A percentile compares a stretch with the other conserved stretches of the same genome.
Evolutionary conservation across 2,329 filamentous ascomycete species (phyloP).

Genomic region (Sporothrix inflata): DNA sequence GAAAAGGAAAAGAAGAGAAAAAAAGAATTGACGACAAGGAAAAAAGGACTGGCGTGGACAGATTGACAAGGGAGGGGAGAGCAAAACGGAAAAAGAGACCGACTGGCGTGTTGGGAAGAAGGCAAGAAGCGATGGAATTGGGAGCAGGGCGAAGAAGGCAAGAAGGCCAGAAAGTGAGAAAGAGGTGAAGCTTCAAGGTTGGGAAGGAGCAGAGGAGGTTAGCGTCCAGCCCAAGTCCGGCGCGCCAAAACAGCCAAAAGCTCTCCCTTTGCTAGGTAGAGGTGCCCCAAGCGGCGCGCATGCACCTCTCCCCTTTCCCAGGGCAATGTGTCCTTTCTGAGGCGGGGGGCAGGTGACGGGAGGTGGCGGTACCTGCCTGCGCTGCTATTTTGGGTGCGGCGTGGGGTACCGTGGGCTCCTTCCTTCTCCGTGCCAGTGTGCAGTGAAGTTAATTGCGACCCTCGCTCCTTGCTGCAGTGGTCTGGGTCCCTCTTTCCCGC

Average conservation of each 20-base stretch:
- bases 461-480: conserved; percentile 9
- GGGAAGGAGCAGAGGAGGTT: neutral
- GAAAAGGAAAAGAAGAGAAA: neutral
- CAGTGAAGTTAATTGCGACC: conserved; percentile 5
- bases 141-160: neutral
- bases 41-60: neutral
- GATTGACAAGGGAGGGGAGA: neutral
- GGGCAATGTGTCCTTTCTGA: conserved; percentile 26
- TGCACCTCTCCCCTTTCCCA: conserved; percentile 4
- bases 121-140: neutral
- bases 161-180: neutral
- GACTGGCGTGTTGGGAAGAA: neutral
- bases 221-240: neutral
- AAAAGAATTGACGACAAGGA: neutral
- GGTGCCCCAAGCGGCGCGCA: neutral
- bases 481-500: neutral
- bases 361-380: neutral
- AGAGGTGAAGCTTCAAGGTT: neutral
- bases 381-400: neutral
- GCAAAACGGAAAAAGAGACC: neutral
- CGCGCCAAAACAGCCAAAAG: neutral
- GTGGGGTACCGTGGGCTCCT: neutral
- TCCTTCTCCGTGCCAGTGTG: neutral
- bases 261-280: neutral
- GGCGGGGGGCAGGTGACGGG: neutral